Conservation (phyloP, 495 filamentous ascomycete species). For the Articulospora tetracladia region DNA sequence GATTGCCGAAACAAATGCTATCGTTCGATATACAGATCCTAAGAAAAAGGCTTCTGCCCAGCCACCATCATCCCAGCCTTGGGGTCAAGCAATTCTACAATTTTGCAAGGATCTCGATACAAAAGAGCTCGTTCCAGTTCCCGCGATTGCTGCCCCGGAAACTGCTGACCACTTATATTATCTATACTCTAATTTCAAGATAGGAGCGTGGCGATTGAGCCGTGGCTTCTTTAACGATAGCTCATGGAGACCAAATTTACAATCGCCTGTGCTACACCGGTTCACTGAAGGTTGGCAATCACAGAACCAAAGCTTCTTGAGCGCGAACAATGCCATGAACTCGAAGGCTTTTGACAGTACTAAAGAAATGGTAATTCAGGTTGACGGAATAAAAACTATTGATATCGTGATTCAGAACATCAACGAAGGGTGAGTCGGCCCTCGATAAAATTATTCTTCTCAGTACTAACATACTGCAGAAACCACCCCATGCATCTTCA, state of each 20-base stretch:
- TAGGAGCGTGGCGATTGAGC: conserved; percentile 7
- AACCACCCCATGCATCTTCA: conserved; percentile 45
- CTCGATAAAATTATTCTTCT: background rate
- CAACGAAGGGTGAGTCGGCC: conserved; percentile 49
- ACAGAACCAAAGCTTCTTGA: background rate
- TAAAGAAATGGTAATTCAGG: conserved; percentile 36
- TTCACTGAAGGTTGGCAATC: conserved; percentile 24
- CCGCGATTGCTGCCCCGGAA: background rate
- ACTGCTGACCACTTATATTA: background rate
- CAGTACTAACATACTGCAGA: background rate
- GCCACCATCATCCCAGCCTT: conserved; percentile 4
- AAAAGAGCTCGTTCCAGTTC: conserved; percentile 3
- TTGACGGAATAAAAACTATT: conserved; percentile 54
- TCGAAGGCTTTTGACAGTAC: conserved; percentile 36
- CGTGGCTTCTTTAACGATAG: conserved; percentile 32
- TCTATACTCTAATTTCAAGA: conserved; percentile 13
- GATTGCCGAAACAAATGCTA: conserved; percentile 4
- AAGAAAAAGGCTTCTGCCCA: conserved; percentile 28
- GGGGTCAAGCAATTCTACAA: conserved; percentile 3
- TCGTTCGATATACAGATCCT: conserved; percentile 10
- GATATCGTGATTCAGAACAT: conserved; percentile 79
- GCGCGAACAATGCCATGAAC: conserved; percentile 1
- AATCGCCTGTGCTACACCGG: conserved; percentile 85
- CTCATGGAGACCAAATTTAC: conserved; percentile 75
- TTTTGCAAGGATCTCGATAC: conserved; percentile 9